Base-by-base conservation (phyloP, 257 asterid species). In the Nicotiana undulata region DNA sequence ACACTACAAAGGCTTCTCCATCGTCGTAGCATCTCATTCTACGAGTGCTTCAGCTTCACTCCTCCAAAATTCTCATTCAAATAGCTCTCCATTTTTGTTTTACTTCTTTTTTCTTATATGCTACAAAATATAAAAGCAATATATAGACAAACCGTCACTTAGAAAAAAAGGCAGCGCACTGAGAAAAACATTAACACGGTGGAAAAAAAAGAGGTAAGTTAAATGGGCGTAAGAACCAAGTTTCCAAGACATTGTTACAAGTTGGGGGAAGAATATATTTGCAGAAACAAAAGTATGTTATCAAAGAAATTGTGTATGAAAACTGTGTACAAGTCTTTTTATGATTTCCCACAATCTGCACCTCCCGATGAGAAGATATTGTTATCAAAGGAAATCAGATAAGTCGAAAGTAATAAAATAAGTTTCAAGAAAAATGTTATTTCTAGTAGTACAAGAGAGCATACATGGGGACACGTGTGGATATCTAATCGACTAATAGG, bases 1-100 rank as follows among this genome's bases (percentile, higher is more conserved):
- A 94, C 85, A 18, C 92, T 91, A 80, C 94, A 89, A 2, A 90
- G 92, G 82, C 85, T 85, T 77, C 98, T 85, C 98, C 98, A 94
- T 63, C 91, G 88, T 82, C 88, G 92, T 84, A 94, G 75, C 61
- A 82, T 91, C 84, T 92, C 98, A 59, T 87, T 82, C 66, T 97
- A 86, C 8, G 97, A 88, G 82, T 94, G 87, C 86, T 94, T 94
- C 56, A 97, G 78, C 86, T 88, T 86, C 75, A 94, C 91, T 51
- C 90, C 97, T 86, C 96, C 90, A 81, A 88, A 94, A 68, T 91
- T 86, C 34, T 91, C 97, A 58, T 91, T 85, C 92, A 90, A 84
- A 77, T 90, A 86, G 40, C 80, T 86, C 89, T 85, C 93, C 97
- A 92, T 91, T 40, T 44, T 56, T 2, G 10, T 16, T 24, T 15